Evolutionary conservation across 208 protist species (phyloP).

Genomic region (Angomonas ambiguus): DNA sequence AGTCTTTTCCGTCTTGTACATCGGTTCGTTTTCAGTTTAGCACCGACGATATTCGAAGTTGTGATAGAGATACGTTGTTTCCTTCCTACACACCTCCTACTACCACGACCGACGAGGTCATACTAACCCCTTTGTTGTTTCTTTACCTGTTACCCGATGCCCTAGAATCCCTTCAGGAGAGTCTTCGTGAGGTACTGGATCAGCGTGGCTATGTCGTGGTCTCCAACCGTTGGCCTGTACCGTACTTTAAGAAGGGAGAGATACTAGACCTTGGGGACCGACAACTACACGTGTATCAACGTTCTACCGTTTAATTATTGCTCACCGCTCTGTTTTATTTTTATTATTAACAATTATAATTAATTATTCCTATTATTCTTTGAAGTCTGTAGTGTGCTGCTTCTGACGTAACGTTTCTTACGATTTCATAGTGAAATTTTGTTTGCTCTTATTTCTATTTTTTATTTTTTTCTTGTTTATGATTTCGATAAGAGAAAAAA

Average conservation of each 20-base stretch:
- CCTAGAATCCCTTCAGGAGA: constrained; percentile 35
- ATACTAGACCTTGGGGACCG: constrained; percentile 19
- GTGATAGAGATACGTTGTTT: constrained; percentile 19
- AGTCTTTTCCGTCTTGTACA: neutral
- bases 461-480: neutral
- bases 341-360: neutral
- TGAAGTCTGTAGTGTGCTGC: neutral
- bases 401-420: neutral
- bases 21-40: neutral
- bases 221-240: constrained; percentile 67
- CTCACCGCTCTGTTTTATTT: neutral
- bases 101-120: neutral
- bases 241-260: constrained; percentile 24
- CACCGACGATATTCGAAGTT: constrained; percentile 2
- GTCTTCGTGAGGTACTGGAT: constrained; percentile 26
- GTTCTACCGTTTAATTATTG: neutral
- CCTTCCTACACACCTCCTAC: constrained; percentile 10
- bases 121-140: constrained; percentile 37
- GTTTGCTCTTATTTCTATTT: constrained; percentile 1
- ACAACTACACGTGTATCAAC: constrained; percentile 44
- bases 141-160: constrained; percentile 70
- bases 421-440: neutral
- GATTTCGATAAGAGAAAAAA: no score
- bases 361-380: neutral
- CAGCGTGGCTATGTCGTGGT: constrained; percentile 38